phyloP scores from a whole-genome alignment of 164 flowering plant species.

The Chloranthus sessilifolius region DNA sequence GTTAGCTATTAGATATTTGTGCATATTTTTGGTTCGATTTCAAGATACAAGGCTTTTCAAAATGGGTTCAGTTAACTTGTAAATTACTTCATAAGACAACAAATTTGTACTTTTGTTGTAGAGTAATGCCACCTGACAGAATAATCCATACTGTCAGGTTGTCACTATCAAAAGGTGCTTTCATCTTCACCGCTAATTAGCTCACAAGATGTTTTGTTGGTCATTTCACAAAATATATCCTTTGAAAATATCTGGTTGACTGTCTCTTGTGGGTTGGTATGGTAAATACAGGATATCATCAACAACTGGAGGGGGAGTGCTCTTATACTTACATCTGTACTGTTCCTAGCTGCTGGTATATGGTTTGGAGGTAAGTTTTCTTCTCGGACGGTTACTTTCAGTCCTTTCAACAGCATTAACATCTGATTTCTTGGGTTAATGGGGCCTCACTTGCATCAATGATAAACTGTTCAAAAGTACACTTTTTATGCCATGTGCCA shows the following conservation, averaged over 20 bases:
- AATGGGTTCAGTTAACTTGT: too few relatives aligned
- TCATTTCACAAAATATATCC: background rate
- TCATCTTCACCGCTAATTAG: too few relatives aligned
- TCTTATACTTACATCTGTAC: constrained; percentile 51
- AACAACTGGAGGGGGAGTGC: constrained; percentile 73
- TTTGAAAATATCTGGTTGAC: background rate
- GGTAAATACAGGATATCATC: constrained; percentile 47
- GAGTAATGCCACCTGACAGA: background rate
- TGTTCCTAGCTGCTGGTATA: constrained; percentile 58
- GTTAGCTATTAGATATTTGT: too few relatives aligned
- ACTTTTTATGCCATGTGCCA: background rate
- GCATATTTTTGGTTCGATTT: too few relatives aligned
- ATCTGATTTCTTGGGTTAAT: background rate
- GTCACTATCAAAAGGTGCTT: too few relatives aligned
- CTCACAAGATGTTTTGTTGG: background rate
- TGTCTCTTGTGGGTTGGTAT: background rate
- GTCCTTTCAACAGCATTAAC: background rate
- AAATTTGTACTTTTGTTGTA: background rate
- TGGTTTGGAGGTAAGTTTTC: constrained; percentile 71
- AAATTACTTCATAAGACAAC: background rate
- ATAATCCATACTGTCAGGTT: background rate
- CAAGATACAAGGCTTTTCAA: too few relatives aligned
- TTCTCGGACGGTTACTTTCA: too few relatives aligned
- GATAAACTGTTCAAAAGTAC: background rate
- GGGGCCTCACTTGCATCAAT: background rate